Percentiles rank a stretch among this genome's conserved stretches.
phyloP scores from a whole-genome alignment of 176 grass and related monocot genomes.

The Dactylis glomerata region DNA sequence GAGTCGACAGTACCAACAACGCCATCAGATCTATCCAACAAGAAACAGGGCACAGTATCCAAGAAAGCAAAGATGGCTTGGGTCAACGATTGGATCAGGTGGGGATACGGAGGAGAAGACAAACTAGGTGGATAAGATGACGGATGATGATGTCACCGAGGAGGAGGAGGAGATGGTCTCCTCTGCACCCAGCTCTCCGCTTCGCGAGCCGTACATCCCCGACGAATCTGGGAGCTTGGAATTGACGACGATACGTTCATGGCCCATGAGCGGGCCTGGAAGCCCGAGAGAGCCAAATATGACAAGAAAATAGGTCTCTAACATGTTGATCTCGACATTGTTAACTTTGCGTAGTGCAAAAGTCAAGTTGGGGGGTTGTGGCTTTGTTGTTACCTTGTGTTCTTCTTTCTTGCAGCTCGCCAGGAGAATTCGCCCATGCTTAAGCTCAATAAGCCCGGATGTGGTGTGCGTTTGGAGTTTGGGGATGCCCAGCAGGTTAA shows the following conservation, averaged over 20 bases:
- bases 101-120: not conserved
- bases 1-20: not conserved
- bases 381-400: too few species aligned
- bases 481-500: too few species aligned
- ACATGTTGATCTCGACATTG: too few species aligned
- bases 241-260: not conserved
- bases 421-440: not conserved
- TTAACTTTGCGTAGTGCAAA: too few species aligned
- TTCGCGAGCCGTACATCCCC: not conserved
- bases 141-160: not conserved
- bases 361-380: too few species aligned
- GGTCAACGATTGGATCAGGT: not conserved
- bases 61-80: not conserved
- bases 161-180: not conserved
- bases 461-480: not conserved
- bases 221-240: not conserved
- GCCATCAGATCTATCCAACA: not conserved
- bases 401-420: not conserved
- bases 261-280: not conserved
- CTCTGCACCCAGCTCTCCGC: not conserved
- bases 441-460: not conserved
- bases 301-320: not conserved
- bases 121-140: too few species aligned
- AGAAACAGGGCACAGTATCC: not conserved
- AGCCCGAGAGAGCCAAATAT: not conserved